Conservation (phyloP, 1,284 basidiomycete species). For the Cutaneotrichosporon sp. region DNA sequence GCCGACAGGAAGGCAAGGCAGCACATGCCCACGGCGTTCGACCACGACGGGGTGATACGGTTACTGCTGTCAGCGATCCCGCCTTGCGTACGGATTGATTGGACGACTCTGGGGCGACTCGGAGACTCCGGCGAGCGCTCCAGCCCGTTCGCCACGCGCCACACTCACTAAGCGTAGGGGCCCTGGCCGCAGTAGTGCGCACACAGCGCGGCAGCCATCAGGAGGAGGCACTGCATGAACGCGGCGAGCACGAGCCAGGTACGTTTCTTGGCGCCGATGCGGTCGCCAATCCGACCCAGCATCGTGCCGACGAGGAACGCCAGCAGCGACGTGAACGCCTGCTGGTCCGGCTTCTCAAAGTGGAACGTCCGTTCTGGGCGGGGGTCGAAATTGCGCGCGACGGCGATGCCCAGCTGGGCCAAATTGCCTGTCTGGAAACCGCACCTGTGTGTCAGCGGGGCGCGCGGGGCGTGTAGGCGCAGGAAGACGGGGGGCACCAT, state of each 20-base stretch:
- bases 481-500: neutral
- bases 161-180: conserved; percentile 48
- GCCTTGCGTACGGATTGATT: no score
- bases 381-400: conserved; percentile 61
- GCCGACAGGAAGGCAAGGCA: conserved; percentile 72
- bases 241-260: conserved; percentile 68
- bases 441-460: conserved; percentile 46
- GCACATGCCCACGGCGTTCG: conserved; percentile 60
- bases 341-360: conserved; percentile 72
- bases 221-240: conserved; percentile 66
- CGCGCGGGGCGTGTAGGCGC: neutral
- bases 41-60: conserved; percentile 60
- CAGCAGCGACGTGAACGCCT: conserved; percentile 70
- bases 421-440: conserved; percentile 43
- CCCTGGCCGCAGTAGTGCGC: conserved; percentile 55
- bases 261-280: conserved; percentile 65
- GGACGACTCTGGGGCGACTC: no score
- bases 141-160: neutral
- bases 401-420: conserved; percentile 57
- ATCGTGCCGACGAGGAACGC: conserved; percentile 56
- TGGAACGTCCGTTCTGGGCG: conserved; percentile 51
- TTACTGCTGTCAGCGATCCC: conserved; percentile 25
- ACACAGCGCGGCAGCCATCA: conserved; percentile 64
- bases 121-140: neutral
- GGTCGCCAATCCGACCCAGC: conserved; percentile 47